These are phyloP conservation scores for Suillus discolor DNA, from an alignment of 768 basidiomycete genomes.

Conservation along the genomic window DNA sequence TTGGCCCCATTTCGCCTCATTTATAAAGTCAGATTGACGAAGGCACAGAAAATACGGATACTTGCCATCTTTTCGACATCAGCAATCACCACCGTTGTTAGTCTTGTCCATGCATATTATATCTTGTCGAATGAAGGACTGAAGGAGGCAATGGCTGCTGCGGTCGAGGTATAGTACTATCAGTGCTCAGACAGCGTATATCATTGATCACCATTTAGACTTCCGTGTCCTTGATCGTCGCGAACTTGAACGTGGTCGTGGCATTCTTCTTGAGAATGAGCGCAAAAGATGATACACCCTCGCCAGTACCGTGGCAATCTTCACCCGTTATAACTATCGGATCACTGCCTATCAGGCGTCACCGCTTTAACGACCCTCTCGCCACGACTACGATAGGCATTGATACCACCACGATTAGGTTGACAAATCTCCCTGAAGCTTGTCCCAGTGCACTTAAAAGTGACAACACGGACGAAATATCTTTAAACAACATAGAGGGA, in stretches of 20 bases:
- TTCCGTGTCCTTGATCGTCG: background rate
- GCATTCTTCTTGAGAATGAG: background rate
- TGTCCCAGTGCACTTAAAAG: background rate
- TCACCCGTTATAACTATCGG: background rate
- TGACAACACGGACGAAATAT: background rate
- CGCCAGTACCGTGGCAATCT: background rate
- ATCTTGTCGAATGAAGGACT: slow-evolving; percentile 18
- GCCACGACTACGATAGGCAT: background rate
- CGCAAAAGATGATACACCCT: background rate
- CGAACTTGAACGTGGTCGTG: background rate
- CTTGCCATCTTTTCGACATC: slow-evolving; percentile 54
- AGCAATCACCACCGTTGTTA: slow-evolving; percentile 48
- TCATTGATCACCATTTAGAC: background rate
- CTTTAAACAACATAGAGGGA: background rate
- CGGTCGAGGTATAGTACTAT: background rate
- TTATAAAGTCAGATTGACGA: slow-evolving; percentile 41
- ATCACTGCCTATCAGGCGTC: background rate
- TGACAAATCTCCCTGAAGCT: background rate
- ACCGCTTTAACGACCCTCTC: background rate
- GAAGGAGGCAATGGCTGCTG: background rate
- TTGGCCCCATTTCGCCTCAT: slow-evolving; percentile 48
- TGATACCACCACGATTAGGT: background rate
- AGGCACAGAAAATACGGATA: slow-evolving; percentile 42
- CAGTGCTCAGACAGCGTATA: background rate
- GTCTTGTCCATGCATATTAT: slow-evolving; percentile 44